phyloP scores from a whole-genome alignment of 2,329 filamentous ascomycete genomes.

The Aschersonia sp. region DNA sequence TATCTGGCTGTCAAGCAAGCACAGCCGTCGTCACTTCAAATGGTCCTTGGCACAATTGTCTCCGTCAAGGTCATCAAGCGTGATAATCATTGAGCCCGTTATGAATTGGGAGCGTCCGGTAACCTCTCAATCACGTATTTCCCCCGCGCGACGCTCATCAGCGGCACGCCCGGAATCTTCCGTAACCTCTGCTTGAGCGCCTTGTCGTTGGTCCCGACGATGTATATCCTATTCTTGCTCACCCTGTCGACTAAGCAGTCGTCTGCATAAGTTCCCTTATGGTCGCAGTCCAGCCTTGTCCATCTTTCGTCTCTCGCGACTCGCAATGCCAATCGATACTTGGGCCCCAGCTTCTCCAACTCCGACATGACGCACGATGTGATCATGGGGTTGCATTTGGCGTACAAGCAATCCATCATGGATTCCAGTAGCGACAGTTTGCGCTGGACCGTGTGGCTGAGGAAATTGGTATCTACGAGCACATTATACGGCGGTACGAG shows the following conservation, averaged over 20 bases:
- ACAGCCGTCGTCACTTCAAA: no score
- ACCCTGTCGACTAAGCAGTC: conserved; percentile 72
- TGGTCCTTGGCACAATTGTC: no score
- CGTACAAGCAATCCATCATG: conserved; percentile 90
- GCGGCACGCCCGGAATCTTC: conserved; percentile 54
- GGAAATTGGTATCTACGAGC: conserved; percentile 79
- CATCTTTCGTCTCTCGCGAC: conserved; percentile 86
- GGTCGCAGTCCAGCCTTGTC: conserved; percentile 74
- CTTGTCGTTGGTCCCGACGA: conserved; percentile 64
- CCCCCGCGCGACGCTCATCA: conserved; percentile 70
- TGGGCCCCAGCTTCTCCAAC: conserved; percentile 76
- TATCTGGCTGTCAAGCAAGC: no score
- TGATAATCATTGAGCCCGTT: not conserved
- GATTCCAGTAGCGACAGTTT: conserved; percentile 79
- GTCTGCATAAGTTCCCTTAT: conserved; percentile 72
- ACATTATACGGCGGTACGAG: conserved; percentile 54
- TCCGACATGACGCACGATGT: conserved; percentile 68
- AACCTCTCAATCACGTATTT: conserved; percentile 93
- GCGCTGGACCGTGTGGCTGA: conserved; percentile 78
- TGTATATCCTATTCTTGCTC: conserved; percentile 61
- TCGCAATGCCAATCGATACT: conserved; percentile 73
- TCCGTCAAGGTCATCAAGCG: not conserved
- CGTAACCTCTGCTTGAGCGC: conserved; percentile 71
- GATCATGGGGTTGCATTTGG: conserved; percentile 80
- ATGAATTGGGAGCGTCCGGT: conserved; percentile 60